Percentiles rank a stretch among this genome's conserved stretches.
Evolutionary conservation across 129 eudicot species (phyloP).

Genomic region (Centella asiatica): DNA sequence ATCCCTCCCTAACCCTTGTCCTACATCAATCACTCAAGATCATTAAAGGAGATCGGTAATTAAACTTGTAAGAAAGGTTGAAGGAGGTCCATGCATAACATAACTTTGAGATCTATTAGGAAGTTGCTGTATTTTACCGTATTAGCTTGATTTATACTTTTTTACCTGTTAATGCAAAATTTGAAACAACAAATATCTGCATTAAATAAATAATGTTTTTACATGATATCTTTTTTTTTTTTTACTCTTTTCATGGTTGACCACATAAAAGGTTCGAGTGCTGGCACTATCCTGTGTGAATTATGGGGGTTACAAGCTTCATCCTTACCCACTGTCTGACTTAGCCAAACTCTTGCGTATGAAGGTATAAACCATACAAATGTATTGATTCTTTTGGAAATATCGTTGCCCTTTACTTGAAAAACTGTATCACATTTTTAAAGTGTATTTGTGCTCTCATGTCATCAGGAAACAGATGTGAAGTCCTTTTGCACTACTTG

Average conservation of each 20-base stretch:
- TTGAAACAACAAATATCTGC: no score
- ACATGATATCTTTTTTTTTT: neutral
- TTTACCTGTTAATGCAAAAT: no score
- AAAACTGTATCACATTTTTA: no score
- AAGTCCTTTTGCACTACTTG: constrained; percentile 64
- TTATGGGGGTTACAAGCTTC: constrained; percentile 70
- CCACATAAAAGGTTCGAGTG: constrained; percentile 45
- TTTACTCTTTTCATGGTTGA: neutral
- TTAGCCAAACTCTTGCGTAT: constrained; percentile 44
- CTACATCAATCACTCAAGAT: no score
- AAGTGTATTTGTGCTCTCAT: neutral
- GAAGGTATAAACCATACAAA: constrained; percentile 26
- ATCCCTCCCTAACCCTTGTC: no score
- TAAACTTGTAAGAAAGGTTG: no score
- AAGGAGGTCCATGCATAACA: no score
- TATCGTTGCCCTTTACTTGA: no score
- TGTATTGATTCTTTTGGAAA: neutral
- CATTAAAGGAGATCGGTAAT: no score
- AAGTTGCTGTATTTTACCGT: no score
- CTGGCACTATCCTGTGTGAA: constrained; percentile 55
- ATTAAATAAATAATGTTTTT: neutral
- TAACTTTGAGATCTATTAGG: no score
- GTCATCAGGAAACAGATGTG: constrained; percentile 51
- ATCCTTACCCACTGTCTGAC: constrained; percentile 51
- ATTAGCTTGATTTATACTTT: no score